These are phyloP conservation scores for Puccinia triticina DNA, from an alignment of 1,284 basidiomycete species.

Conservation along the genomic window DNA sequence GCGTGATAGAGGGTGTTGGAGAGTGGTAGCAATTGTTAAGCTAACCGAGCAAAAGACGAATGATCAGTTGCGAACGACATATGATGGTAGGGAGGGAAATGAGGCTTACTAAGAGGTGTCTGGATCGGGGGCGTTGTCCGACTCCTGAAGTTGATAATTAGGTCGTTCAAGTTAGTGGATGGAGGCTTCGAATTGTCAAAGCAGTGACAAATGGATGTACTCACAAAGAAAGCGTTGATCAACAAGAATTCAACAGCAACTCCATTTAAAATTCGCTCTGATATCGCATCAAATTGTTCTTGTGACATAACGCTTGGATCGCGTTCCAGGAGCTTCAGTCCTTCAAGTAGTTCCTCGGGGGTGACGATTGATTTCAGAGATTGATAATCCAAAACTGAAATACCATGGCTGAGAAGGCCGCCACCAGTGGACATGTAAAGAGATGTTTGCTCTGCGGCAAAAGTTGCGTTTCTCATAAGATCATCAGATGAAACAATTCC, in stretches of 20 bases:
- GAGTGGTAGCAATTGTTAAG: slow-evolving; percentile 21
- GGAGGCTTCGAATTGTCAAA: background rate
- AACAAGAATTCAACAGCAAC: slow-evolving; percentile 35
- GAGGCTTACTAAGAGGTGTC: slow-evolving; percentile 35
- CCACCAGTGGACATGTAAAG: slow-evolving; percentile 24
- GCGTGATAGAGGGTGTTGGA: slow-evolving; percentile 48
- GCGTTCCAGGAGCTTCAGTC: slow-evolving; percentile 18
- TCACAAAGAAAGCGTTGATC: slow-evolving; percentile 36
- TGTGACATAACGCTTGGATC: slow-evolving; percentile 18
- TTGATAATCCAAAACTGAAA: slow-evolving; percentile 37
- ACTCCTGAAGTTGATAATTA: slow-evolving; percentile 8
- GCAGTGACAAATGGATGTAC: slow-evolving; percentile 1
- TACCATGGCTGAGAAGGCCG: slow-evolving; percentile 31
- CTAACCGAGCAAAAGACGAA: background rate
- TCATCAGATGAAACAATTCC: slow-evolving; percentile 45
- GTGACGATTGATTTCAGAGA: slow-evolving; percentile 15
- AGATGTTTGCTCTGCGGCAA: slow-evolving; percentile 19
- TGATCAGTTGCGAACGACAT: too few relatives aligned
- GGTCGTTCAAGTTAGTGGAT: background rate
- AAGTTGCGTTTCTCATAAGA: slow-evolving; percentile 30
- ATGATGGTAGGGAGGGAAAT: background rate
- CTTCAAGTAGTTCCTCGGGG: slow-evolving; percentile 30
- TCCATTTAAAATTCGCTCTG: slow-evolving; percentile 13
- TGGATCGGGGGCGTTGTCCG: background rate
- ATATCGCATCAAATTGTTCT: slow-evolving; percentile 2